These are phyloP conservation scores for Capronia coronata DNA, from an alignment of 2,329 filamentous ascomycete genomes.

Conservation along the genomic window DNA sequence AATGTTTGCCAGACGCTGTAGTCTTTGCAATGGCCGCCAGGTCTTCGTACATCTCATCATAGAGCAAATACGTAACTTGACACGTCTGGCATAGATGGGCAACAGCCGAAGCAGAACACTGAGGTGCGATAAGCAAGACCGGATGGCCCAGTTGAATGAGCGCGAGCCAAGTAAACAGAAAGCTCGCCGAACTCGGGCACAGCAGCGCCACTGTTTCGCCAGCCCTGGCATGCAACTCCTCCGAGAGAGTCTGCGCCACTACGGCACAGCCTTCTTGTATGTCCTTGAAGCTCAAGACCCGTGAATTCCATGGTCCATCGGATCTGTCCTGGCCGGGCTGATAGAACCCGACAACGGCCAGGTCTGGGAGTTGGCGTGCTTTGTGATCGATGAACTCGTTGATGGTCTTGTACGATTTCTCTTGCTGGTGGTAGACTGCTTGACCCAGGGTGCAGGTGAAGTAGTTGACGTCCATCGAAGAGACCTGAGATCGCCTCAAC, in stretches of 20 bases:
- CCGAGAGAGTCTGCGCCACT: conserved; percentile 18
- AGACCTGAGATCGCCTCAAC: not conserved
- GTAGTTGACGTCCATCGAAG: conserved; percentile 40
- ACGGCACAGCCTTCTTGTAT: conserved; percentile 2
- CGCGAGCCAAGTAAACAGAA: conserved; percentile 56
- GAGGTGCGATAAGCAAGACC: conserved; percentile 53
- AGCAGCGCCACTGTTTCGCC: conserved; percentile 46
- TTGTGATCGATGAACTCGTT: conserved; percentile 48
- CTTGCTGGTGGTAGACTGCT: conserved; percentile 38
- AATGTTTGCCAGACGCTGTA: not conserved
- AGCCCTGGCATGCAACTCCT: conserved; percentile 14
- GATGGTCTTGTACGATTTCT: conserved; percentile 38
- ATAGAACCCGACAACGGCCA: conserved; percentile 47
- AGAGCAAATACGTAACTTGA: conserved; percentile 40
- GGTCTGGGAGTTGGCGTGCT: conserved; percentile 35
- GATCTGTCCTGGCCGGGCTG: not conserved
- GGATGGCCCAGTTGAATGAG: conserved; percentile 51
- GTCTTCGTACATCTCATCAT: conserved; percentile 35
- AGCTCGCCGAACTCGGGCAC: conserved; percentile 51
- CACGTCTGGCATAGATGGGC: conserved; percentile 48
- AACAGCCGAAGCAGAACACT: conserved; percentile 44
- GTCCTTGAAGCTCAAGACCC: conserved; percentile 17
- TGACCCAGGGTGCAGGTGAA: conserved; percentile 58
- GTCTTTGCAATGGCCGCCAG: conserved; percentile 8
- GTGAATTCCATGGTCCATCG: conserved; percentile 1